A percentile compares a stretch with the other conserved stretches of the same genome.
phyloP scores from a whole-genome alignment of 257 asterid genomes.

The Datura wrightii region DNA sequence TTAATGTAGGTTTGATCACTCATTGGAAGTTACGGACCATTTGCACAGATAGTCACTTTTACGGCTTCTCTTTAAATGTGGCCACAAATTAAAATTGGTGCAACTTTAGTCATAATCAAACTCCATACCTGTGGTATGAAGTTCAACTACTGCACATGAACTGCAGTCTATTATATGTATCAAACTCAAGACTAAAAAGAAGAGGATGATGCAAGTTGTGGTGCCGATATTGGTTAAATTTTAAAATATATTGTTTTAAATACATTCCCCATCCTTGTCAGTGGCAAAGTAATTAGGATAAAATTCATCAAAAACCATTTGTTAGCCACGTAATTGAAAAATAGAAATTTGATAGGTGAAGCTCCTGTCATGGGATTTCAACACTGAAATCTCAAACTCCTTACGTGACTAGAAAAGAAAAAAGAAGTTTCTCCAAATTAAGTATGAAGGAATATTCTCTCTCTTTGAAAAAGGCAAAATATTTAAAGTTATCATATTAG shows the following conservation, averaged over 20 bases:
- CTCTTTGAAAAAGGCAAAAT: background rate
- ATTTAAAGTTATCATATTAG: background rate
- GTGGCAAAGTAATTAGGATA: background rate
- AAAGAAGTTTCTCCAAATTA: no score
- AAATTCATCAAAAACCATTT: background rate
- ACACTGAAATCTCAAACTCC: background rate
- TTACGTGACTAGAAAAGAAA: no score
- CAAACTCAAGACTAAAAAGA: background rate
- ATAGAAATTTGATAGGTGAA: background rate
- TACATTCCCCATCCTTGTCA: background rate
- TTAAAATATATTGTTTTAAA: background rate
- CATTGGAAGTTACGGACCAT: background rate
- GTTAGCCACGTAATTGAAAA: background rate
- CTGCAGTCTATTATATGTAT: background rate
- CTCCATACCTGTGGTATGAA: background rate
- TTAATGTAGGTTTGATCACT: background rate
- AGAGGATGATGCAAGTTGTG: background rate
- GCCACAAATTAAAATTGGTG: background rate
- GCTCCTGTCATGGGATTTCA: background rate
- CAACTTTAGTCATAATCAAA: background rate
- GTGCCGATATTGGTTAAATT: background rate
- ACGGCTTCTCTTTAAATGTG: background rate
- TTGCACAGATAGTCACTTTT: background rate
- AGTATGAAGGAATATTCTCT: background rate
- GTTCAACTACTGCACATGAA: background rate